These are phyloP conservation scores for Ensete glaucum DNA, from an alignment of 176 grass and related monocot species.

Conservation along the genomic window DNA sequence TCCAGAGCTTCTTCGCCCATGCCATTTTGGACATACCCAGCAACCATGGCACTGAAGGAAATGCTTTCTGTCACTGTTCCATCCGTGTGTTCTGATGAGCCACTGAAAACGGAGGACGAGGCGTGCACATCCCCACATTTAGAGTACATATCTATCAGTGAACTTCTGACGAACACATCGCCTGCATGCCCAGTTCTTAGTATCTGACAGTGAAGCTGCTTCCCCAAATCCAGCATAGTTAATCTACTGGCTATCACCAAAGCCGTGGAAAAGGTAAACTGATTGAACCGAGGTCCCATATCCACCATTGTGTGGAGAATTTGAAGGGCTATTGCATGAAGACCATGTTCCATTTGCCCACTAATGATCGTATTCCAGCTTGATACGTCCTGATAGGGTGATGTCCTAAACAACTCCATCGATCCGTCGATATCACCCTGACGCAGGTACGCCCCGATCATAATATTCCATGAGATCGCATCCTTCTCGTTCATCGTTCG, in stretches of 20 bases:
- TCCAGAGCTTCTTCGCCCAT: conserved; percentile 41
- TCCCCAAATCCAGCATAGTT: conserved; percentile 31
- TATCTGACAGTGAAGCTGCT: conserved; percentile 41
- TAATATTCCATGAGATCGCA: conserved; percentile 43
- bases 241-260: conserved; percentile 44
- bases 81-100: conserved; percentile 2
- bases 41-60: conserved; percentile 44
- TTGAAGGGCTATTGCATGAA: conserved; percentile 19
- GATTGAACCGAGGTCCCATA: conserved; percentile 29
- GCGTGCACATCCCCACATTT: conserved; percentile 37
- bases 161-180: conserved; percentile 33
- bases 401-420: conserved; percentile 33
- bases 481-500: conserved; percentile 26
- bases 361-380: conserved; percentile 64
- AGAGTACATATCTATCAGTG: conserved; percentile 77
- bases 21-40: conserved; percentile 48
- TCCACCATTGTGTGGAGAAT: conserved; percentile 28
- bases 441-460: conserved; percentile 33
- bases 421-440: conserved; percentile 23
- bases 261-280: conserved; percentile 45
- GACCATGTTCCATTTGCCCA: conserved; percentile 31
- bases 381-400: conserved; percentile 26
- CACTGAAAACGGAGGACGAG: conserved; percentile 32
- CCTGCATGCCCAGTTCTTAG: conserved; percentile 25
- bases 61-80: conserved; percentile 22